phyloP scores from a whole-genome alignment of 2,329 filamentous ascomycete genomes.

The Venturia effusa region DNA sequence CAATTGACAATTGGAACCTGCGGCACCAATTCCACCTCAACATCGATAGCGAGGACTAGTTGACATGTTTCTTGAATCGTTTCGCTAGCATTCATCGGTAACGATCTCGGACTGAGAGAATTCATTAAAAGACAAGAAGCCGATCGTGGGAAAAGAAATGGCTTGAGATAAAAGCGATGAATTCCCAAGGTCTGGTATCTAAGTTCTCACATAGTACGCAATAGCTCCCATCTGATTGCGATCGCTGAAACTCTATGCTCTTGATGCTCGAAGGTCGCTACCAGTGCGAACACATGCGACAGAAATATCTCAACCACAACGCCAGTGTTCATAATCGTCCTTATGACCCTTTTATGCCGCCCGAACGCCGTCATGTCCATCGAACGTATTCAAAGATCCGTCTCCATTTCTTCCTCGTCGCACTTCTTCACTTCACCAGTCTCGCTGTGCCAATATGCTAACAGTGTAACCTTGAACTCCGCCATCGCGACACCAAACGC shows the following conservation, averaged over 20 bases:
- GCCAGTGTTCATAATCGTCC: not conserved
- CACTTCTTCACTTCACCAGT: slow-evolving; percentile 5
- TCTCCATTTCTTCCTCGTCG: slow-evolving; percentile 1
- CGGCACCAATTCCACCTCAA: too few species aligned
- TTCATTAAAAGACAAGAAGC: too few species aligned
- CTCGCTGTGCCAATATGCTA: slow-evolving; percentile 43
- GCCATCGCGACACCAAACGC: slow-evolving; percentile 83
- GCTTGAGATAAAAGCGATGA: too few species aligned
- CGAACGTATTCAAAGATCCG: not conserved
- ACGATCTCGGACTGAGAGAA: too few species aligned
- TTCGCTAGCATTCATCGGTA: too few species aligned
- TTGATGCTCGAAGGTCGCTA: not conserved
- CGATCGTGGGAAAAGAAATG: too few species aligned
- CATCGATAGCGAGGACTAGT: too few species aligned
- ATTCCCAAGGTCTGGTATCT: too few species aligned
- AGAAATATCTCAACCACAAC: not conserved
- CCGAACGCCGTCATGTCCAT: not conserved
- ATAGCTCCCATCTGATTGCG: too few species aligned
- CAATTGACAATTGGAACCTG: too few species aligned
- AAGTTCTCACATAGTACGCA: too few species aligned
- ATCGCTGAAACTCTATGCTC: not conserved
- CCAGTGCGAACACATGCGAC: not conserved
- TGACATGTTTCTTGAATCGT: too few species aligned
- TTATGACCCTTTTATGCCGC: not conserved
- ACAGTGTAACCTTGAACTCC: slow-evolving; percentile 74